Evolutionary conservation across 2,329 filamentous ascomycete species (phyloP), one percentile per base, ranked within the genome.

Genomic region (Plenodomus biglobosus): DNA sequence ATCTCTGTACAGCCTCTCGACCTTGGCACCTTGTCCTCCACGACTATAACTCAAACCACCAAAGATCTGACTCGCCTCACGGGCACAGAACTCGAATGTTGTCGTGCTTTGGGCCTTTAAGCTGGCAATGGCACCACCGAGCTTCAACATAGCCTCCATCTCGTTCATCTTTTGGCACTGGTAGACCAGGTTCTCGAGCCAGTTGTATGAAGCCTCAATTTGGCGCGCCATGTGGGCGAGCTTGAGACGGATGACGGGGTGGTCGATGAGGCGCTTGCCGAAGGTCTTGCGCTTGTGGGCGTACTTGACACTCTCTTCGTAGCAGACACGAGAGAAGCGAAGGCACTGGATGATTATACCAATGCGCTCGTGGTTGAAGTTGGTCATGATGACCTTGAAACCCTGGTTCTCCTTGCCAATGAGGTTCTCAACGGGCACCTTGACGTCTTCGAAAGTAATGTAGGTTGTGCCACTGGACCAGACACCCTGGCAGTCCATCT

Each of bases 301-400:
- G 76, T 96, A 99, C 74, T 95, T 95, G 73, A 97, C 83, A 19
- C 88, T 89, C 77, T 99, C 94, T 72, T 97, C 92, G 79, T 90
- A 96, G 82, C 92, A 96, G 59, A 97, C 92, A 59, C 94, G 91
- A 37, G 89, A 86, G 83, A 99, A 97, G 67, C 94, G 91, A 58
- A 96, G 74, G 67, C 86, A 95, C 76, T 99, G 94, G 78, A 97
- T 97, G 76, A 97, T 92, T 75, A 99, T 97, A 55, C 94, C 94
- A 63, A 99, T 92, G 55, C 94, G 90, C 78, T 99, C 94, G 80
- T 97, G 94, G 83, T 97, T 97, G 81, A 96, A 96, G 82, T 96
- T 96, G 72, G 90, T 96, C 92, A 97, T 97, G 80, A 99, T 92
- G 70, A 95, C 91, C 77, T 92, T 90, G 84, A 99, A 99, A 34